Evolutionary conservation across 2,329 filamentous ascomycete species (phyloP), one percentile per base, ranked within the genome.

Genomic region (Blastomyces gilchristii): DNA sequence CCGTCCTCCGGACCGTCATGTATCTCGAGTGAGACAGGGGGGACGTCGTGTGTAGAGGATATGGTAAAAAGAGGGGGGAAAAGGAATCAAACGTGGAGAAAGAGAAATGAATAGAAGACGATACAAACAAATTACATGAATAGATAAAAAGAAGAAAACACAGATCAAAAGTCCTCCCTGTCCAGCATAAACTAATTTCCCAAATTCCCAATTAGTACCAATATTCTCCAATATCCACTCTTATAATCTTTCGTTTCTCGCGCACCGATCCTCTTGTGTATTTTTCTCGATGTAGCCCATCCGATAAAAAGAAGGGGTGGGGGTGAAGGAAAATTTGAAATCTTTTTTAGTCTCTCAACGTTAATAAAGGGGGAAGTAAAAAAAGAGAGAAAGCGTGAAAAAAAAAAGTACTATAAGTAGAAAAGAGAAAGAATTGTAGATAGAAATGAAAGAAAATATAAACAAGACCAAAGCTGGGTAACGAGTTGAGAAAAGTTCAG

Each of bases 171-270:
- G 16, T 37, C 41, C 41, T 49, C 43, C 41, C 16, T 34, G 49
- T 47, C 28, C 28, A 39, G 34, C 16, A 22, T 45, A 28, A 58
- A 58, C 7, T 9, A 37, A 9, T 37, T 31, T 18, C 28, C 56
- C 39, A 31, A 37, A 9, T 37, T 37, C 34, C 34, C 34, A 34
- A 34, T 5, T 49, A 16, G 34, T 59, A 41, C 57, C 43, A 45
- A 59, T 59, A 25, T 59, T 59, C 57, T 59, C 57, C 57, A 49
- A 49, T 59, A 49, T 59, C 41, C 43, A 31, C 28, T 49, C 57
- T 59, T 49, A 56, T 37, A 59, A 59, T 43, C 25, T 31, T 47
- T 49, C 7, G 16, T 34, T 45, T 45, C n/a, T 47, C 28, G 52
- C 43, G 47, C 54, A 58, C 22, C 34, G 31, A 58, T 57, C 54